These are phyloP conservation scores for Lonicera japonica DNA, from an alignment of 129 eudicot genomes.

Conservation along the genomic window DNA sequence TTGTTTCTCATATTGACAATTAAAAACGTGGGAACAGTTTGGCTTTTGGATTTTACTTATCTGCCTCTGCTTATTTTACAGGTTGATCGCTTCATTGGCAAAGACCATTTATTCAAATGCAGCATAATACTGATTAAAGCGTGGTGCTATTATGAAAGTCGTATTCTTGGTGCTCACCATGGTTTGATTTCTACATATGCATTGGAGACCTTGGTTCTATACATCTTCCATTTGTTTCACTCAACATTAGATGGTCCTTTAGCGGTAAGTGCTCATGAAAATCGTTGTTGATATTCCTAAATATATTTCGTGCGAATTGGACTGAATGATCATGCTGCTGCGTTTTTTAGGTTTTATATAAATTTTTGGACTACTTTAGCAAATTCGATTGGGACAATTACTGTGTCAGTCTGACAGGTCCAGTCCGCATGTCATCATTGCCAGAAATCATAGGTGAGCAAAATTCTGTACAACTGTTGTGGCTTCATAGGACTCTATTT, in stretches of 20 bases:
- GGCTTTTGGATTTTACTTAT: not conserved
- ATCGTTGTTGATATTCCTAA: slow-evolving; percentile 3
- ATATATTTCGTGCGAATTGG: slow-evolving; percentile 9
- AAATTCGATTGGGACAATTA: slow-evolving; percentile 87
- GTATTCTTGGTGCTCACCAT: slow-evolving; percentile 92
- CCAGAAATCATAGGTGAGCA: slow-evolving; percentile 69
- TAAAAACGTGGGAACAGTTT: no score
- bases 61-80: slow-evolving; percentile 16
- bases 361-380: slow-evolving; percentile 93
- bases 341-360: slow-evolving; percentile 68
- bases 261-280: slow-evolving; percentile 51
- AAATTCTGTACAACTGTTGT: not conserved
- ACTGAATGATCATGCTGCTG: slow-evolving; percentile 11
- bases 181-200: slow-evolving; percentile 95
- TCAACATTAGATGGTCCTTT: slow-evolving; percentile 71
- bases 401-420: slow-evolving; percentile 73
- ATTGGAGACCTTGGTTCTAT: slow-evolving; percentile 88
- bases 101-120: slow-evolving; percentile 80
- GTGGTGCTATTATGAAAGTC: slow-evolving; percentile 95
- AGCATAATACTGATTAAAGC: slow-evolving; percentile 89
- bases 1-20: no score
- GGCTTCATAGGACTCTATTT: not conserved
- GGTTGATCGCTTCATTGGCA: slow-evolving; percentile 78
- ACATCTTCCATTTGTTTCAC: slow-evolving; percentile 84
- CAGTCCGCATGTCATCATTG: slow-evolving; percentile 66